Evolutionary conservation across 2,329 filamentous ascomycete species (phyloP).

Genomic region (Chalara sp.): DNA sequence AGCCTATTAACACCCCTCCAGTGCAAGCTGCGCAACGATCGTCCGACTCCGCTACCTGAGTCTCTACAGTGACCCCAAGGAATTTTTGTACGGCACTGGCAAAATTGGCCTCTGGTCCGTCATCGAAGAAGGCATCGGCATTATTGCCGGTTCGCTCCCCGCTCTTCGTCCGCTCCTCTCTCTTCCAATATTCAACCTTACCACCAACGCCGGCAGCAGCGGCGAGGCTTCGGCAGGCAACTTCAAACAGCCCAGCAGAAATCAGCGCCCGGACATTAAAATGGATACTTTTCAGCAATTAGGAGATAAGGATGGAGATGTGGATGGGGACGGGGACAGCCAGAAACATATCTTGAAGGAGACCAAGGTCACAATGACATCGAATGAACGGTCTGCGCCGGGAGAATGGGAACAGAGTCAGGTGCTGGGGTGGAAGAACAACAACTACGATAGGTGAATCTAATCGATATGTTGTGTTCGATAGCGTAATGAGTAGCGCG

Average conservation of each 20-base stretch:
- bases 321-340: constrained; percentile 22
- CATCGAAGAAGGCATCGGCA: constrained; percentile 42
- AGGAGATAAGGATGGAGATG: constrained; percentile 11
- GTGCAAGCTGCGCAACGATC: constrained; percentile 31
- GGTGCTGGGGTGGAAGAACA: constrained; percentile 19
- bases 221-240: constrained; percentile 2
- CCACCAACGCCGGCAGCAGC: constrained; percentile 4
- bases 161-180: constrained; percentile 38
- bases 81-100: constrained; percentile 34
- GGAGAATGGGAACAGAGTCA: constrained; percentile 20
- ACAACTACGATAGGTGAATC: neutral
- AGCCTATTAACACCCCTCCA: constrained; percentile 12
- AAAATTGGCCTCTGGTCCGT: constrained; percentile 40
- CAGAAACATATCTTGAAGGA: constrained; percentile 34
- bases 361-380: constrained; percentile 23
- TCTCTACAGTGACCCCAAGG: constrained; percentile 30
- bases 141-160: constrained; percentile 40
- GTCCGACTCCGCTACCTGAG: constrained; percentile 37
- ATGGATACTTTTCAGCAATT: constrained; percentile 18
- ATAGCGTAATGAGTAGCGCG: no score
- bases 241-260: constrained; percentile 12
- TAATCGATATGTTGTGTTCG: no score
- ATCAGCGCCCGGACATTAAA: constrained; percentile 8
- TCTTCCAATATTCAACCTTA: constrained; percentile 19
- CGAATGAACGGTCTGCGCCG: constrained; percentile 6